Evolutionary conservation across 2,329 filamentous ascomycete species (phyloP), one percentile per base, ranked within the genome.

Genomic region (Colletotrichum orbiculare): DNA sequence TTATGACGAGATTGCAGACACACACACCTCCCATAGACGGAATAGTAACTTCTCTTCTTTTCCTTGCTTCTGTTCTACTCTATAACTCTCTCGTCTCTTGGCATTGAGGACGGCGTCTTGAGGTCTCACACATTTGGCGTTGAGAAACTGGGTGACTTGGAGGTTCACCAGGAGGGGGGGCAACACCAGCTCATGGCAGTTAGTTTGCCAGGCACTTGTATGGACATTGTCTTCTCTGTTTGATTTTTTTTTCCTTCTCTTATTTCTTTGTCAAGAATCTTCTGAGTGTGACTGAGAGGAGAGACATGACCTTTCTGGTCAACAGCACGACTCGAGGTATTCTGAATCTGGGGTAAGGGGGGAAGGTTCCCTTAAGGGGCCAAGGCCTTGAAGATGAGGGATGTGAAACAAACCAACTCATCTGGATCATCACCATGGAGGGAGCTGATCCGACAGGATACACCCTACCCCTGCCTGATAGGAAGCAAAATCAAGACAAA

Each of bases 41-140:
- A 54, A 49, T 60, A 56, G 49, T 60, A 58, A 54, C 34, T 60
- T 45, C 15, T 49, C 45, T 37, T 46, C 7, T 59, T 59, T 50
- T 48, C 9, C 42, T 50, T 60, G 9, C 33, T 43, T 60, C 49
- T 45, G 56, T 60, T 60, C 43, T 38, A 60, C 38, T 61, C 25
- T 62, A 54, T 49, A 64, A 63, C 54, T 53, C 54, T 54, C 50
- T 42, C 60, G 48, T 54, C 15, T 46, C 57, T 39, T 52, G 62
- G 46, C 62, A 65, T 56, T 45, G 58, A 65, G 58, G 50, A 63
- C 35, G 62, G 62, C 62, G 62, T 65, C 58, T 58, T 37, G 58
- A 63, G 62, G 63, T 52, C 25, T 17, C 39, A 25, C 25, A 25
- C 25, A 25, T 25, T 25, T 25, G 62, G 62, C 57, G 62, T 65